Evolutionary conservation across 192 early-diverging fungal genomes (phyloP), one percentile per base, ranked within the genome.

Genomic region (Backusella psychrophila): DNA sequence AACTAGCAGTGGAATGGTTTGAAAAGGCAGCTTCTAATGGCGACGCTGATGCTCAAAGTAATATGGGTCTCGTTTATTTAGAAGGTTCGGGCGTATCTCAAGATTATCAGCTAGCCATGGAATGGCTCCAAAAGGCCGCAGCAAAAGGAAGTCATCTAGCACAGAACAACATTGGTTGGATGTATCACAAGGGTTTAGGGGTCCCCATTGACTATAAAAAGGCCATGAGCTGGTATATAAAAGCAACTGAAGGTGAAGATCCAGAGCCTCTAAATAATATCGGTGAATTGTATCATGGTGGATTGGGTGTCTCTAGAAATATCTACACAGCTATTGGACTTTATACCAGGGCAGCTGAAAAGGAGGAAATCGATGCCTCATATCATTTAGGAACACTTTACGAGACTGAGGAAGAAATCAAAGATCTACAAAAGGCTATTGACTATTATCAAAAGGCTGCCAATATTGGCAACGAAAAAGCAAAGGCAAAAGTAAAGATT

Each of bases 101-200:
- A 46, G 17, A 46, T 46, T 46, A 46, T 19, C 15, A 46, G 17
- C 3, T 19, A 15, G 17, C 4, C 4, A 15, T 46, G 44, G 38
- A 41, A n/a, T 70, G 23, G 36, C 44, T 44, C 26, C 36, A 70
- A 26, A 70, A 70, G 38, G 69, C 69, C 1, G 69, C 69, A n/a
- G 1, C 38, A 12, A 70, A 38, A n/a, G 69, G 69, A 36, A 35
- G 26, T 21, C 17, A 12, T 11, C 12, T 70, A 4, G 34, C 38
- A 12, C 69, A 42, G 35, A 34, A 69, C 19, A 69, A 39, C 19
- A 39, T 69, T 34, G 68, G 68, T 4, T 69, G 68, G 68, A 19
- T 21, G 15, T 42, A 69, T 21, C 31, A 69, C 9, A 42, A 34
- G 1, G 41, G 41, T 15, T 42, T 42, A 3, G 41, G 41, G 3